A percentile compares a stretch with the other conserved stretches of the same genome.
Evolutionary conservation across 2,329 filamentous ascomycete genomes (phyloP).

Genomic region (Balansia obtecta): DNA sequence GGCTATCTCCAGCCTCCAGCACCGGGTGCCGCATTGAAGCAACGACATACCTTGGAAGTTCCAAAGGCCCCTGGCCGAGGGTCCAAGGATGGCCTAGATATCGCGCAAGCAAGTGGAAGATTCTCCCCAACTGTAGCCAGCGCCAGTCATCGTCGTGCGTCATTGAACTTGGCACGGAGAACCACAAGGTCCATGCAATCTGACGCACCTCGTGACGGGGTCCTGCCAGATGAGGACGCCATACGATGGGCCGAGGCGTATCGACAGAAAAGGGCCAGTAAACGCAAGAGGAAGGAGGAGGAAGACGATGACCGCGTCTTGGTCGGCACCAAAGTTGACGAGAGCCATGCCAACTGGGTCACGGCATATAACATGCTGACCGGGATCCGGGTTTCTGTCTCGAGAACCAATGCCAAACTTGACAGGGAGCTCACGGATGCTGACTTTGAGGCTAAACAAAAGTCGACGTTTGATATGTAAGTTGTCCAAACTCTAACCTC

Average conservation of each 20-base stretch:
- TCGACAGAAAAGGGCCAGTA: constrained; percentile 80
- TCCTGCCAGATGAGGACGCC: constrained; percentile 80
- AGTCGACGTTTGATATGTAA: constrained; percentile 97
- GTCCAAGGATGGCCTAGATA: constrained; percentile 63
- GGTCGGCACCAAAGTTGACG: constrained; percentile 94
- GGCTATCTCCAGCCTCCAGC: constrained; percentile 34
- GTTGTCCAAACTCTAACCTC: constrained; percentile 18
- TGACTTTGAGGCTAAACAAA: constrained; percentile 89
- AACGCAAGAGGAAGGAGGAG: constrained; percentile 68
- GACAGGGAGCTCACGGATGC: constrained; percentile 80
- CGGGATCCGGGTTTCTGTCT: constrained; percentile 93
- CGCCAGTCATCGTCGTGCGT: constrained; percentile 56
- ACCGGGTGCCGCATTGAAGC: constrained; percentile 48
- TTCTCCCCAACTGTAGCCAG: constrained; percentile 57
- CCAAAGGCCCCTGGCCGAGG: constrained; percentile 56
- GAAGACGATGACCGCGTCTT: constrained; percentile 91
- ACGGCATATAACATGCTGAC: constrained; percentile 99
- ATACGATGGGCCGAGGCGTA: constrained; percentile 87
- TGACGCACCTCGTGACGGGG: constrained; percentile 71
- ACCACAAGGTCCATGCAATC: constrained; percentile 78
- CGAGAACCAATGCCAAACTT: constrained; percentile 90
- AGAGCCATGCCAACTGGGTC: constrained; percentile 93
- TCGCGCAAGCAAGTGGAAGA: constrained; percentile 58
- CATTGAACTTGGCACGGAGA: constrained; percentile 69
- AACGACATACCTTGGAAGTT: constrained; percentile 81